These are phyloP conservation scores for Penicillium sp. DNA, from an alignment of 2,329 filamentous ascomycete genomes.

Conservation along the genomic window DNA sequence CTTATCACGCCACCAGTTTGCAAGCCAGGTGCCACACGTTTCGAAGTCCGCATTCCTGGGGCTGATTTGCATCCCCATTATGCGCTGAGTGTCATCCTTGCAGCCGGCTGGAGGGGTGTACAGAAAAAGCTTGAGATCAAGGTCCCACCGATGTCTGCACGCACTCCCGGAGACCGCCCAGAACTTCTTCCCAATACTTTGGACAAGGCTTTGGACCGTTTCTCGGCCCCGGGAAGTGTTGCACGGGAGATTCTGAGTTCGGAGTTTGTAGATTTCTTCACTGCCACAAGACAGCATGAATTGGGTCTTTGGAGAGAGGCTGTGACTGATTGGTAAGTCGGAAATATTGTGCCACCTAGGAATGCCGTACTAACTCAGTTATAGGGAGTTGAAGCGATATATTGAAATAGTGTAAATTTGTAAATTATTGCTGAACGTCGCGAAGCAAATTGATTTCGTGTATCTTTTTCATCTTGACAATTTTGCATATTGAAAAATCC, in stretches of 20 bases:
- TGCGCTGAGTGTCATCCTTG: constrained; percentile 82
- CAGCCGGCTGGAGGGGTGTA: constrained; percentile 84
- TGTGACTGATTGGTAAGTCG: constrained; percentile 85
- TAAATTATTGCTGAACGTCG: background rate
- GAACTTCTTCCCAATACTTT: constrained; percentile 69
- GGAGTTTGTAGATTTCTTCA: constrained; percentile 91
- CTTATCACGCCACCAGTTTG: constrained; percentile 85
- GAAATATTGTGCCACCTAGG: background rate
- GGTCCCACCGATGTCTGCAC: constrained; percentile 76
- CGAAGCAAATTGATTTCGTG: background rate
- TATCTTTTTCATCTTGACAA: background rate
- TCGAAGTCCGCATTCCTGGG: constrained; percentile 41
- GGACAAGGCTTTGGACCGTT: constrained; percentile 75
- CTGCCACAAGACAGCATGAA: constrained; percentile 89
- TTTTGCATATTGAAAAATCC: background rate
- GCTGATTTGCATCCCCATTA: constrained; percentile 86
- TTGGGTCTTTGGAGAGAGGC: constrained; percentile 86
- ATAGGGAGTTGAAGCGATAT: constrained; percentile 70
- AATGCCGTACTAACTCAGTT: constrained; percentile 6
- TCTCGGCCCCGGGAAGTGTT: constrained; percentile 73
- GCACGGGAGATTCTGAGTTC: constrained; percentile 87
- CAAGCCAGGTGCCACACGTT: constrained; percentile 57
- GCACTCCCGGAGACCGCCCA: constrained; percentile 56
- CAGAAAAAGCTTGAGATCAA: constrained; percentile 83
- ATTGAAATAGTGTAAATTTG: constrained; percentile 64